phyloP scores from a whole-genome alignment of 345 rosid genomes.

The Melaleuca alternifolia region DNA sequence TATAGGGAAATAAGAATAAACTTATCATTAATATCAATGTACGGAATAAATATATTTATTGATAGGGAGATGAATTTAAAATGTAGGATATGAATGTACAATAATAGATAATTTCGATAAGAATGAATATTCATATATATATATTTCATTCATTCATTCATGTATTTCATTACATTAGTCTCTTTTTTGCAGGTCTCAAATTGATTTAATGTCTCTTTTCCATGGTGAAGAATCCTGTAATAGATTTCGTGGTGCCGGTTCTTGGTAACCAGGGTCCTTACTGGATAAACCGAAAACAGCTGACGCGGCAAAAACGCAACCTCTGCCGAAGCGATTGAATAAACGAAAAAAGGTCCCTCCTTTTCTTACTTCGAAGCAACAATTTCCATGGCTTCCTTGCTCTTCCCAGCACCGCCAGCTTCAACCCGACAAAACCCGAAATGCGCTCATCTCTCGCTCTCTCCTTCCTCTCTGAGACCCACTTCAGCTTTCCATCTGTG shows the following conservation, averaged over 20 bases:
- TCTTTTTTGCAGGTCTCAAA: not conserved
- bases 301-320: conserved; percentile 27
- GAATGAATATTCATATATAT: too few species aligned
- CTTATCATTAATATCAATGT: too few species aligned
- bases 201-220: not conserved
- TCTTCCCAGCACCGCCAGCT: conserved; percentile 20
- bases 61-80: too few species aligned
- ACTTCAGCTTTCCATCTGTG: conserved; percentile 8
- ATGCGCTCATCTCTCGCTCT: conserved; percentile 17
- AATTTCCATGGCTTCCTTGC: conserved; percentile 45
- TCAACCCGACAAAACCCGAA: not conserved
- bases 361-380: not conserved
- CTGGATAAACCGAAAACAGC: conserved; percentile 8
- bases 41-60: too few species aligned
- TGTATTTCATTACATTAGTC: too few species aligned
- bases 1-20: too few species aligned
- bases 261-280: conserved; percentile 19
- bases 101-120: too few species aligned
- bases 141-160: too few species aligned
- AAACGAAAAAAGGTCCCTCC: not conserved
- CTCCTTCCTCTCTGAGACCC: conserved; percentile 15
- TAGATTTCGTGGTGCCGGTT: not conserved
- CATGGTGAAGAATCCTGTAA: not conserved
- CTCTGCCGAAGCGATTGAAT: conserved; percentile 5
- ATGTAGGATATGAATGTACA: too few species aligned